phyloP scores from a whole-genome alignment of 257 asterid species.

The Rubia yunnanensis region DNA sequence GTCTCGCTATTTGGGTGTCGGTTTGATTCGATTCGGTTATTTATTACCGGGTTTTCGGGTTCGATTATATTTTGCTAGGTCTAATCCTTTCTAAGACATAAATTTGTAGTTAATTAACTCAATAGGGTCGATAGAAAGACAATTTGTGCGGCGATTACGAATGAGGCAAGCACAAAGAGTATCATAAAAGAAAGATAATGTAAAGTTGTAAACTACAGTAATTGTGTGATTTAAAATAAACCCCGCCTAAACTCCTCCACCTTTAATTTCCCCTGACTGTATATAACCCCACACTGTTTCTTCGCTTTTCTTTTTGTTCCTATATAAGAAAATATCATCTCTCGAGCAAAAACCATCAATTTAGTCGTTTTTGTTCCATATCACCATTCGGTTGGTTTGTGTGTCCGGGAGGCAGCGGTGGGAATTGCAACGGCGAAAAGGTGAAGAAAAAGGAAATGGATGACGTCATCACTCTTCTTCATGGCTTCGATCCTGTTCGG shows the following conservation, averaged over 20 bases:
- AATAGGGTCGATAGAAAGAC: too few relatives aligned
- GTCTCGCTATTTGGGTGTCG: too few relatives aligned
- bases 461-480: slow-evolving; percentile 49
- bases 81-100: too few relatives aligned
- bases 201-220: neutral
- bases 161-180: too few relatives aligned
- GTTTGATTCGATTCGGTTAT: too few relatives aligned
- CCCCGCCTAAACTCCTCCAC: slow-evolving; percentile 6
- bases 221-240: neutral
- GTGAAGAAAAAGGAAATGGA: slow-evolving; percentile 52
- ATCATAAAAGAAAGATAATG: too few relatives aligned
- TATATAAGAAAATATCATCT: neutral
- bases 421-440: slow-evolving; percentile 35
- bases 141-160: too few relatives aligned
- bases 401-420: neutral
- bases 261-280: neutral
- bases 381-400: neutral
- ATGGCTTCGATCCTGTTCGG: slow-evolving; percentile 88
- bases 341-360: neutral
- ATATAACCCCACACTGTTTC: neutral
- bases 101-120: too few relatives aligned
- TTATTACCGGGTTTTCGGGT: too few relatives aligned
- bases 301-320: neutral
- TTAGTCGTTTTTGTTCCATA: neutral
- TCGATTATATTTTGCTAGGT: too few relatives aligned